Evolutionary conservation across 345 rosid genomes (phyloP).

Genomic region (Aegle marmelos): DNA sequence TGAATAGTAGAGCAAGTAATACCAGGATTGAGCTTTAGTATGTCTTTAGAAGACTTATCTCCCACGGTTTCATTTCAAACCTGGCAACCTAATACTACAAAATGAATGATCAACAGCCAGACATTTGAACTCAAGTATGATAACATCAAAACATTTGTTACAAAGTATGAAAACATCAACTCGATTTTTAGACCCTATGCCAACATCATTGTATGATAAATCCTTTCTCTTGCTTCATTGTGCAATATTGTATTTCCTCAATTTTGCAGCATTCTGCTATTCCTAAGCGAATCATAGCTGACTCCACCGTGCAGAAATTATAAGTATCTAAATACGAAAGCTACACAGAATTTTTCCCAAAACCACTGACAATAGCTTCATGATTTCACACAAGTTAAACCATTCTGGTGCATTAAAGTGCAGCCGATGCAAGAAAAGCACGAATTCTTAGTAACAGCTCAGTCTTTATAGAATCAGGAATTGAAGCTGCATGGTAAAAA

Average conservation of each 20-base stretch:
- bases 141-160: neutral
- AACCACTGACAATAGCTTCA: neutral
- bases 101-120: neutral
- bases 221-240: neutral
- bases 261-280: neutral
- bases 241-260: neutral
- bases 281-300: neutral
- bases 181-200: neutral
- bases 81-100: neutral
- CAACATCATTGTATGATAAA: neutral
- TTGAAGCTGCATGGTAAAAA: constrained; percentile 38
- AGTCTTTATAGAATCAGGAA: constrained; percentile 52
- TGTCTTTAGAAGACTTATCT: neutral
- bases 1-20: too few relatives aligned
- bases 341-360: neutral
- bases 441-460: constrained; percentile 55
- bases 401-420: constrained; percentile 27
- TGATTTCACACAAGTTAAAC: neutral
- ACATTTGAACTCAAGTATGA: neutral
- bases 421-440: constrained; percentile 37
- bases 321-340: neutral
- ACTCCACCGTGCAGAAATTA: neutral
- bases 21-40: too few relatives aligned
- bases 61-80: neutral
- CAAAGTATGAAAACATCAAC: neutral